Conservation (phyloP, 2,329 filamentous ascomycete species). For the Rutstroemia sp. region DNA sequence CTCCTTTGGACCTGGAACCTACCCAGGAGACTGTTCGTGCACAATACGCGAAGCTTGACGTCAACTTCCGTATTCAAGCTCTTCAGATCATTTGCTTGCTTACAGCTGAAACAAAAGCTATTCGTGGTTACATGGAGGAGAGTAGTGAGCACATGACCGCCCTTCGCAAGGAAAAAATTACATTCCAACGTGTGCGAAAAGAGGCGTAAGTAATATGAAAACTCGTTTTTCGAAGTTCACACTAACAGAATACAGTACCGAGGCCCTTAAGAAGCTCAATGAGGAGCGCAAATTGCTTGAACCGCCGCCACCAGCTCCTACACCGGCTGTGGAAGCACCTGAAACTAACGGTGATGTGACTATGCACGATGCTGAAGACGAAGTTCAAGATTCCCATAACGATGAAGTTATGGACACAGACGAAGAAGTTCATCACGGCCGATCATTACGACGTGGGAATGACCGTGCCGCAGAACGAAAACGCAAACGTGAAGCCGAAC, state of each 20-base stretch:
- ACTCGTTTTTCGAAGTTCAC: background rate
- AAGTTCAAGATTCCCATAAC: slow-evolving; percentile 44
- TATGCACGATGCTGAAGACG: slow-evolving; percentile 57
- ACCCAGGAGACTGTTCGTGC: slow-evolving; percentile 64
- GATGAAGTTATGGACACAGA: slow-evolving; percentile 61
- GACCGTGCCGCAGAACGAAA: slow-evolving; percentile 67
- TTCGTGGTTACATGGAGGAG: slow-evolving; percentile 84
- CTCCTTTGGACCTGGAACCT: slow-evolving; percentile 68
- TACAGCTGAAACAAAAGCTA: slow-evolving; percentile 75
- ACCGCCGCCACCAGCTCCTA: slow-evolving; percentile 56
- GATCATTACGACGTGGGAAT: slow-evolving; percentile 52
- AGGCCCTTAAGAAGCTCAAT: slow-evolving; percentile 63
- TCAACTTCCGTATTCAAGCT: slow-evolving; percentile 74
- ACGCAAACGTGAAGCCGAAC: slow-evolving; percentile 68
- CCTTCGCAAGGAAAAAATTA: slow-evolving; percentile 92
- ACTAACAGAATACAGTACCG: slow-evolving; percentile 44
- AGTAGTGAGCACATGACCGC: slow-evolving; percentile 92
- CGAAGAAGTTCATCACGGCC: slow-evolving; percentile 53
- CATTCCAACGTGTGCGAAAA: slow-evolving; percentile 73
- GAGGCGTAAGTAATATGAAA: slow-evolving; percentile 43
- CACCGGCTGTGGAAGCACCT: slow-evolving; percentile 28
- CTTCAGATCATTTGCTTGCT: slow-evolving; percentile 83
- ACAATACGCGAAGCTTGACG: slow-evolving; percentile 68
- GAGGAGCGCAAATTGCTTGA: slow-evolving; percentile 66
- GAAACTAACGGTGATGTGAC: slow-evolving; percentile 47